Conservation (phyloP, 140 eudicot genomes). For the Stevia rebaudiana region DNA sequence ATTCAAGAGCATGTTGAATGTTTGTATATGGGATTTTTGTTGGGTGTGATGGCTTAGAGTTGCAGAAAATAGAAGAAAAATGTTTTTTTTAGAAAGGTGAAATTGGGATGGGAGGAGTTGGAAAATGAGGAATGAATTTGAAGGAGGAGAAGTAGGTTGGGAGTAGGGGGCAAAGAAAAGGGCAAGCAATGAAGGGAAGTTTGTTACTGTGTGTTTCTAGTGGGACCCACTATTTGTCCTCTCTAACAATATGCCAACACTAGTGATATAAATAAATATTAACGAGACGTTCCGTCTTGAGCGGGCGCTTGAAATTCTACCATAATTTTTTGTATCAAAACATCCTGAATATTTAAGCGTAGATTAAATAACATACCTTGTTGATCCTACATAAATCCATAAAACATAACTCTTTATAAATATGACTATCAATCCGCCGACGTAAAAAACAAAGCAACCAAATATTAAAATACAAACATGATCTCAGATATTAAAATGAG, state of each 20-base stretch:
- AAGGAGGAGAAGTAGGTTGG: slow-evolving; percentile 43
- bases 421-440: too few relatives aligned
- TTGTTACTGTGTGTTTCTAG: slow-evolving; percentile 43
- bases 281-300: too few relatives aligned
- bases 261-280: too few relatives aligned
- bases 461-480: too few relatives aligned
- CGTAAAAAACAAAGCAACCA: too few relatives aligned
- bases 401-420: too few relatives aligned
- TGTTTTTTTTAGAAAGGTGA: neutral
- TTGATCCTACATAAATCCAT: too few relatives aligned
- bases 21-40: neutral
- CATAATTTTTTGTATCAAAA: too few relatives aligned
- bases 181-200: slow-evolving; percentile 35
- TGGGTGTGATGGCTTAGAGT: neutral
- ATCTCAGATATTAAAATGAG: too few relatives aligned
- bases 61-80: neutral
- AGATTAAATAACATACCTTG: too few relatives aligned
- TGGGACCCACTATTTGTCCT: slow-evolving; percentile 39
- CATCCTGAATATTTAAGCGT: too few relatives aligned
- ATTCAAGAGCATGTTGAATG: slow-evolving; percentile 34
- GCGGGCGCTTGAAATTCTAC: too few relatives aligned
- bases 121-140: slow-evolving; percentile 16
- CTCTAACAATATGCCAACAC: slow-evolving; percentile 12
- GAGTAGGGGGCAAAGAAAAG: slow-evolving; percentile 32
- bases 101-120: neutral